A percentile compares a stretch with the other conserved stretches of the same genome.
phyloP scores from a whole-genome alignment of 73 alveolate genomes.

The Blepharisma japonicum region DNA sequence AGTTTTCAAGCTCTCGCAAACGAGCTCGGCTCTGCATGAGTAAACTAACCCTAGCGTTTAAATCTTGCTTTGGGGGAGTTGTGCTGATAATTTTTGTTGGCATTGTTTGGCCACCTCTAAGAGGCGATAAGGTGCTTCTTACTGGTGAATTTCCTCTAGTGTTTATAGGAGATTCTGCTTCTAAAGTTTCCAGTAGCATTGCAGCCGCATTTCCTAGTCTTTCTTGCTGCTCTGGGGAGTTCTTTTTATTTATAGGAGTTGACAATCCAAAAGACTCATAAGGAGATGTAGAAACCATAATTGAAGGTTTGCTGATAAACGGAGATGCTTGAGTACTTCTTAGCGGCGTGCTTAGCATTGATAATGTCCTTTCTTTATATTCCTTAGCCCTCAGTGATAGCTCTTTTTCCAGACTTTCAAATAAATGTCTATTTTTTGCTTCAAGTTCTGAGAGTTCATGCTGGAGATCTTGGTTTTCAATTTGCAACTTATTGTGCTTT shows the following conservation, averaged over 20 bases:
- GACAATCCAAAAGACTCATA: no score
- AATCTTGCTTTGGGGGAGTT: constrained; percentile 17
- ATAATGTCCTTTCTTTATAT: constrained; percentile 11
- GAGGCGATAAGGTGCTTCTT: neutral
- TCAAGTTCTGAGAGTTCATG: neutral
- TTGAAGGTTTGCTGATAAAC: neutral
- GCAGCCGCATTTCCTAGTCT: constrained; percentile 4
- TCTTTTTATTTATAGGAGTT: neutral
- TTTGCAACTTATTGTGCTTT: neutral
- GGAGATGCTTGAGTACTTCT: constrained; percentile 5
- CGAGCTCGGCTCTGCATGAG: neutral
- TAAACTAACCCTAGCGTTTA: neutral
- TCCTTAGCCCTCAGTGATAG: constrained; percentile 24
- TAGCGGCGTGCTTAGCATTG: neutral
- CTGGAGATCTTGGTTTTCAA: neutral
- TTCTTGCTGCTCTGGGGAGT: neutral
- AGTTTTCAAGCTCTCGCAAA: neutral
- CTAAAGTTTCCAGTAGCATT: constrained; percentile 9
- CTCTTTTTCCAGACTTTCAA: constrained; percentile 16
- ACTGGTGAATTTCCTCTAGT: neutral
- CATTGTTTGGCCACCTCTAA: neutral
- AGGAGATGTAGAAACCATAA: no score
- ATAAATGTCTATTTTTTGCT: constrained; percentile 5
- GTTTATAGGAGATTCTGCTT: neutral
- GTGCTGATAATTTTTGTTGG: neutral